phyloP scores from a whole-genome alignment of 2,329 filamentous ascomycete genomes.

The Fusarium sp. region DNA sequence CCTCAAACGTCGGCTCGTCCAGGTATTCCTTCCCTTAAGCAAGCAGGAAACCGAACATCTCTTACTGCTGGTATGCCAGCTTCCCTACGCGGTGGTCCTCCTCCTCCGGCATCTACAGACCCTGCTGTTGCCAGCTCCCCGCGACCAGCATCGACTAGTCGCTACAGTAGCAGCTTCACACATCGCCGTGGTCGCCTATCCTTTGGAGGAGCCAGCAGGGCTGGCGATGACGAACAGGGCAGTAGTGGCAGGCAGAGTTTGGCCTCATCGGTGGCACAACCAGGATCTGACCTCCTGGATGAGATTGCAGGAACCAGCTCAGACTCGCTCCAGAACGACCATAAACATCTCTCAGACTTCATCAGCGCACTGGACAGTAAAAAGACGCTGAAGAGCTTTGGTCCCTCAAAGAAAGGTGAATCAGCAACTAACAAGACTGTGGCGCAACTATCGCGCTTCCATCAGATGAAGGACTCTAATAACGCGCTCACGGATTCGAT shows the following conservation, averaged over 20 bases:
- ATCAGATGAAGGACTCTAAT: conserved; percentile 88
- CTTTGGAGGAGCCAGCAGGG: conserved; percentile 74
- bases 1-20: conserved; percentile 60
- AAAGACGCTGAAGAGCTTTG: conserved; percentile 85
- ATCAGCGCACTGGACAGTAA: conserved; percentile 86
- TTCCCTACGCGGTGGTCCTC: conserved; percentile 73
- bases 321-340: conserved; percentile 75
- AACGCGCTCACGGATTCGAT: conserved; percentile 91
- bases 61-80: conserved; percentile 79
- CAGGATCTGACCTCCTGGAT: conserved; percentile 80
- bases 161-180: conserved; percentile 94
- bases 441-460: conserved; percentile 84
- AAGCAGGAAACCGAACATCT: conserved; percentile 73
- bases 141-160: conserved; percentile 77
- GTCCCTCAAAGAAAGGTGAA: conserved; percentile 71
- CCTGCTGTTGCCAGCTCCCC: conserved; percentile 79
- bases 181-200: conserved; percentile 83
- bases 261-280: conserved; percentile 73
- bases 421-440: conserved; percentile 77
- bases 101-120: conserved; percentile 62
- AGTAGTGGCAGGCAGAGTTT: conserved; percentile 84
- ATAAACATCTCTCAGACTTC: conserved; percentile 93
- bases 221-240: conserved; percentile 73
- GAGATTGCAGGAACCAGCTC: conserved; percentile 73
- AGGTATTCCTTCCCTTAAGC: conserved; percentile 57